phyloP scores from a whole-genome alignment of 116 monocot genomes.

The Posidonia oceanica region DNA sequence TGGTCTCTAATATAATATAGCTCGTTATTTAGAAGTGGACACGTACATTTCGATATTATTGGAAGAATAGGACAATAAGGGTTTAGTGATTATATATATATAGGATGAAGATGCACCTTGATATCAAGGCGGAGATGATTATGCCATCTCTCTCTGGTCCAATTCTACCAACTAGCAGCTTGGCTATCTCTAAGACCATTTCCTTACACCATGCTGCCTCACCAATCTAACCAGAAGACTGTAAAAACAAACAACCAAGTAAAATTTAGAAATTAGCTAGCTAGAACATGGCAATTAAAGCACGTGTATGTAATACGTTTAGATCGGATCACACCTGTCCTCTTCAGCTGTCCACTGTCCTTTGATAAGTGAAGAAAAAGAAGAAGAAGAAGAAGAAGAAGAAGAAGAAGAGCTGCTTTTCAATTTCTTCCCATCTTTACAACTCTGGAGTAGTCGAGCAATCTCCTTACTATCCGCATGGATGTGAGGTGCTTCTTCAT shows the following conservation, averaged over 20 bases:
- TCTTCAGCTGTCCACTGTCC: slow-evolving; percentile 73
- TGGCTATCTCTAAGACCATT: slow-evolving; percentile 74
- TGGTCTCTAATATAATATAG: too few species aligned
- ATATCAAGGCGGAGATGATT: slow-evolving; percentile 72
- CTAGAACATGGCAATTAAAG: too few species aligned
- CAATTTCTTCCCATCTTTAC: not conserved
- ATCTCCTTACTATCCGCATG: too few species aligned
- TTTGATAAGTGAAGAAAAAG: slow-evolving; percentile 17
- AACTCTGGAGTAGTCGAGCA: too few species aligned
- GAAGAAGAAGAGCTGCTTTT: not conserved
- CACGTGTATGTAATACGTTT: too few species aligned
- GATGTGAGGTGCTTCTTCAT: too few species aligned
- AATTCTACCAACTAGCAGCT: slow-evolving; percentile 49
- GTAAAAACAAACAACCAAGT: not conserved
- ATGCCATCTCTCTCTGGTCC: slow-evolving; percentile 88
- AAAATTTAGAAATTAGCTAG: too few species aligned
- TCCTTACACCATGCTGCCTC: slow-evolving; percentile 47
- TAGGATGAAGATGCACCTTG: slow-evolving; percentile 22
- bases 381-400: too few species aligned
- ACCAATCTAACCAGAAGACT: slow-evolving; percentile 52
- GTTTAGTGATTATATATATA: too few species aligned
- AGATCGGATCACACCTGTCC: slow-evolving; percentile 30
- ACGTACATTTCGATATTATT: too few species aligned
- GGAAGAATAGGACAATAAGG: too few species aligned
- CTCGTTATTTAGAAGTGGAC: too few species aligned